Evolutionary conservation across 164 flowering plant species (phyloP).

Genomic region (Sedum album): DNA sequence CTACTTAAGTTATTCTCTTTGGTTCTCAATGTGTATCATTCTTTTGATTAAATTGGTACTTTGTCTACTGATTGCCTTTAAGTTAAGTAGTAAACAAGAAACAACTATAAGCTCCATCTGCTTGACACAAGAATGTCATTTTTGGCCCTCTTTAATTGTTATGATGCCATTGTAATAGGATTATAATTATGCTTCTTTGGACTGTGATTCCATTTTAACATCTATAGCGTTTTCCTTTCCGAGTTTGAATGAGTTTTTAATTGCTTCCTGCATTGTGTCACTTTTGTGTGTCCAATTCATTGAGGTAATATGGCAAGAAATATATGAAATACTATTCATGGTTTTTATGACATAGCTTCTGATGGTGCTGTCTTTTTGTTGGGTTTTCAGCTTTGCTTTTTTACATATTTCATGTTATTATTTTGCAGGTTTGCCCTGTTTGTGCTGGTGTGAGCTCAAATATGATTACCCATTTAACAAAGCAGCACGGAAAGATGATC

Average conservation of each 20-base stretch:
- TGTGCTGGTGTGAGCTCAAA: conserved; percentile 10
- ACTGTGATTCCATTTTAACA: neutral
- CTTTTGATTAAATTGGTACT: neutral
- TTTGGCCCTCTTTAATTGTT: neutral
- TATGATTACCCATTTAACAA: conserved; percentile 6
- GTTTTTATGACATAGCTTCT: neutral
- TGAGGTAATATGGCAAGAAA: neutral
- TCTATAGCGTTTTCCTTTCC: neutral
- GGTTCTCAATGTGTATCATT: neutral
- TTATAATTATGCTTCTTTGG: neutral
- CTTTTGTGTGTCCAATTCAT: neutral
- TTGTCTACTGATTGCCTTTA: neutral
- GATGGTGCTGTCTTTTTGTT: neutral
- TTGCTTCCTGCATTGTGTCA: neutral
- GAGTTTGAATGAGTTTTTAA: neutral
- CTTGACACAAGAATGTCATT: neutral
- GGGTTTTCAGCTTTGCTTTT: neutral
- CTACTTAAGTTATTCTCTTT: neutral
- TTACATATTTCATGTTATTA: neutral
- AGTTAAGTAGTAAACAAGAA: too few relatives aligned
- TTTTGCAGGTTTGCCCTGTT: conserved; percentile 11
- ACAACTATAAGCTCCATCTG: neutral
- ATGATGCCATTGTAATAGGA: neutral
- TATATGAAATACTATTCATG: neutral
- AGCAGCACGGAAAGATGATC: conserved; percentile 8